Percentiles rank a stretch among this genome's conserved stretches.
Conservation (phyloP, 2,329 filamentous ascomycete genomes). For the Clathrospora elynae region DNA sequence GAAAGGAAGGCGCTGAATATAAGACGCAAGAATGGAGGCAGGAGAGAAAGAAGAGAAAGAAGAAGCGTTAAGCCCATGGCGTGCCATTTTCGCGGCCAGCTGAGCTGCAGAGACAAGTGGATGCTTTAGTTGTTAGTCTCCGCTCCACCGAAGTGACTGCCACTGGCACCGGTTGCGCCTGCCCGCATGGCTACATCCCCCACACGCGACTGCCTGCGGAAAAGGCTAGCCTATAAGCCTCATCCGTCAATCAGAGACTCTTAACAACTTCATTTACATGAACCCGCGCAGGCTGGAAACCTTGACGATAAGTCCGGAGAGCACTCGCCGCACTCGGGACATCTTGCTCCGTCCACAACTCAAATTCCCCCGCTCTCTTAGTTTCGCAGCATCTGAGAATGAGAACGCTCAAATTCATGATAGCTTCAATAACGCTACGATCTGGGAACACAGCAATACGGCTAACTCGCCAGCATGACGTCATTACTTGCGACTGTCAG, state of each 20-base stretch:
- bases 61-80: conserved; percentile 4
- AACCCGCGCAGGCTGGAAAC: too few relatives aligned
- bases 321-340: too few relatives aligned
- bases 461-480: conserved; percentile 7
- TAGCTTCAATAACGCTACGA: too few relatives aligned
- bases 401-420: neutral
- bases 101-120: conserved; percentile 25
- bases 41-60: conserved; percentile 9
- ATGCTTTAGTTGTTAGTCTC: conserved; percentile 21
- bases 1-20: conserved; percentile 3
- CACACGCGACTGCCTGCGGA: conserved; percentile 10
- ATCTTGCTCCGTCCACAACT: too few relatives aligned
- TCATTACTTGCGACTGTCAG: conserved; percentile 2
- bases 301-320: too few relatives aligned
- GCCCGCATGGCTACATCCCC: conserved; percentile 14
- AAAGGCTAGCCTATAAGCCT: conserved; percentile 8
- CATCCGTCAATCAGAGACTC: conserved; percentile 12
- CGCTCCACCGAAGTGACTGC: conserved; percentile 25
- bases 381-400: neutral
- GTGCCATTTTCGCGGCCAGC: conserved; percentile 23
- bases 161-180: conserved; percentile 13
- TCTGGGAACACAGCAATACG: too few relatives aligned
- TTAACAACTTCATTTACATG: too few relatives aligned
- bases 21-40: conserved; percentile 4
- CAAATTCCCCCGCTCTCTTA: too few relatives aligned